Evolutionary conservation across 768 basidiomycete genomes (phyloP), one percentile per base, ranked within the genome.

Genomic region (Tylopilus sp.): DNA sequence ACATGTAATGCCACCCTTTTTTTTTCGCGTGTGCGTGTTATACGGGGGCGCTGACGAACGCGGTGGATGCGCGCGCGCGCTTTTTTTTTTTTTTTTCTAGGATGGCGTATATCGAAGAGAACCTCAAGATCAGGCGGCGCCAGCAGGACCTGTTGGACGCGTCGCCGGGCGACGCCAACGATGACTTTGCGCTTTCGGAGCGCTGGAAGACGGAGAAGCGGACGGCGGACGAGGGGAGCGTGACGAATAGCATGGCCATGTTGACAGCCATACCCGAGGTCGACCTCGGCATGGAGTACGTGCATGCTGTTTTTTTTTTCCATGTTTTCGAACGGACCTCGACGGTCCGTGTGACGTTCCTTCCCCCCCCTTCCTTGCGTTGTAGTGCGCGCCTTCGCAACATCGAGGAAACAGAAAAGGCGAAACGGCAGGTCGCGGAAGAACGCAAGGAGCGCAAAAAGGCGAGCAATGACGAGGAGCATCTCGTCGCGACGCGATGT

Each of bases 51-150:
- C 28, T n/a, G n/a, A n/a, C n/a, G n/a, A n/a, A n/a, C n/a, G n/a
- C n/a, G n/a, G n/a, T n/a, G n/a, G n/a, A n/a, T n/a, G n/a, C n/a
- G n/a, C n/a, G n/a, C n/a, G n/a, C n/a, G n/a, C n/a, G n/a, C n/a
- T n/a, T n/a, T n/a, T n/a, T n/a, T n/a, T n/a, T n/a, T n/a, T n/a
- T n/a, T n/a, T 1, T 28, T 28, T 28, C 2, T 36, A 57, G 94
- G 95, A 93, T 98, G 89, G 91, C 88, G 2, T 98, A 95, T 64
- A 98, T 99, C 44, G 97, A 98, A 61, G 84, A 90, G 63, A 98
- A 97, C 66, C 75, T 99, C 55, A 86, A 80, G 66, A 79, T 91
- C 28, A 84, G 84, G 4, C 79, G 84, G 50, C 82, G 71, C 65
- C 70, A 76, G 28, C 69, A 71, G 21, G 79, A 84, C 13, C 74